Conservation (phyloP, 164 flowering plant genomes). For the Magnolia kwangsiensis region DNA sequence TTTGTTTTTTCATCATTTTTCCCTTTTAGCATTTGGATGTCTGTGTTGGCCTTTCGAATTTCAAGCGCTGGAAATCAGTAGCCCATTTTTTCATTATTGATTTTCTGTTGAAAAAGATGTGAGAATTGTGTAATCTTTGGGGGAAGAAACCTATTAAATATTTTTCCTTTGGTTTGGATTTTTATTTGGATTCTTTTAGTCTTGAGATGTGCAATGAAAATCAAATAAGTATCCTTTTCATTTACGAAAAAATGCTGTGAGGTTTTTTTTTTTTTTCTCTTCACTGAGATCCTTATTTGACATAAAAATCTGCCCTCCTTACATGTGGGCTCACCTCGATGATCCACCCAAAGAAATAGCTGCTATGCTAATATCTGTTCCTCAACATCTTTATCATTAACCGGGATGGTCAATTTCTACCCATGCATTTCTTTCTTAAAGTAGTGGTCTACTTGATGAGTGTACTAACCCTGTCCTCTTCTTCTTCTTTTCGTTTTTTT, state of each 20-base stretch:
- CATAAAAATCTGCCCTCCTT: too few species aligned
- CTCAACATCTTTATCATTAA: too few species aligned
- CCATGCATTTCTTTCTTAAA: too few species aligned
- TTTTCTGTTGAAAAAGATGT: slow-evolving; percentile 1
- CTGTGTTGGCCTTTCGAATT: neutral
- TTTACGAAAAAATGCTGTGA: neutral
- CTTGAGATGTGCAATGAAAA: neutral
- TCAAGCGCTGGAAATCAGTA: neutral
- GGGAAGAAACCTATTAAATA: neutral
- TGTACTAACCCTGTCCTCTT: too few species aligned
- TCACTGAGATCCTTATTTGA: too few species aligned
- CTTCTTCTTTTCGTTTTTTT: too few species aligned
- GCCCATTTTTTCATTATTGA: slow-evolving; percentile 9
- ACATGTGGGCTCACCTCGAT: too few species aligned
- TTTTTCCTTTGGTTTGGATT: neutral
- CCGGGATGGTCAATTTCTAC: too few species aligned
- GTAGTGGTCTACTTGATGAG: too few species aligned
- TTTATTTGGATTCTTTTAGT: neutral
- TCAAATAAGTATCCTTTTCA: neutral
- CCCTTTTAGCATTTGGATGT: slow-evolving; percentile 1
- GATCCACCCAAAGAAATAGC: too few species aligned
- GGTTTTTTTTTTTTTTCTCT: neutral
- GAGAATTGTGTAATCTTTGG: slow-evolving; percentile 1
- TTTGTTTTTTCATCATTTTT: neutral
- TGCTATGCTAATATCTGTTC: too few species aligned